Evolutionary conservation across 495 filamentous ascomycete genomes (phyloP).

Genomic region (Tuber umbilicatum): DNA sequence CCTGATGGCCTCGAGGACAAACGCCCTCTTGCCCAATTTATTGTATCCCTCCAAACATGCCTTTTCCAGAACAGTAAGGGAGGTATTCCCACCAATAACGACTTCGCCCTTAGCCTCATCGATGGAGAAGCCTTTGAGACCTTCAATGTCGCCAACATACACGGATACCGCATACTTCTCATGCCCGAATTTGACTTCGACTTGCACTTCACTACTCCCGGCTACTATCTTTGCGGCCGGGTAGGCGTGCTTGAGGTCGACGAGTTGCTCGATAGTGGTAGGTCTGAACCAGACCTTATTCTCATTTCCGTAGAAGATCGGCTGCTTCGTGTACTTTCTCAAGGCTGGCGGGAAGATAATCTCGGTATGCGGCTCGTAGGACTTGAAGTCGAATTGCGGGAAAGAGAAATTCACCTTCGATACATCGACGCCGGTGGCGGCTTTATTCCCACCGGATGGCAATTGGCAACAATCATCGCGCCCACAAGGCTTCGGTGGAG

Average conservation of each 20-base stretch:
- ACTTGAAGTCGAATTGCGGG: conserved; percentile 42
- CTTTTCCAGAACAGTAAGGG: conserved; percentile 43
- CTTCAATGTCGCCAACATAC: conserved; percentile 45
- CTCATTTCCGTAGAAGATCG: conserved; percentile 44
- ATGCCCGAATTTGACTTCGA: conserved; percentile 44
- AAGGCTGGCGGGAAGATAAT: conserved; percentile 44
- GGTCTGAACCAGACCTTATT: conserved; percentile 45
- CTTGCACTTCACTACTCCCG: conserved; percentile 44
- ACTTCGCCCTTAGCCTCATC: conserved; percentile 31
- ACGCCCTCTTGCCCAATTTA: conserved; percentile 42
- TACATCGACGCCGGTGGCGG: conserved; percentile 13
- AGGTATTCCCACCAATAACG: conserved; percentile 43
- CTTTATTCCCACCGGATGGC: background rate
- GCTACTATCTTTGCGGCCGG: conserved; percentile 45
- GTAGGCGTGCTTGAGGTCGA: conserved; percentile 44
- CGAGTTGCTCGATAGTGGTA: conserved; percentile 42
- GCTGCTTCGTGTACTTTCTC: conserved; percentile 38
- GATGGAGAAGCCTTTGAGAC: conserved; percentile 40
- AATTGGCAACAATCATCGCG: conserved; percentile 19
- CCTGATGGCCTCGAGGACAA: conserved; percentile 43
- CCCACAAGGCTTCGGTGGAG: conserved; percentile 40
- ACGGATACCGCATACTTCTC: conserved; percentile 43
- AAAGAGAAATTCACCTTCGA: conserved; percentile 30
- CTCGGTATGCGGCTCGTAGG: conserved; percentile 43
- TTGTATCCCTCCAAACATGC: conserved; percentile 43